Conservation (phyloP, 257 asterid genomes). For the Petunia secreta region DNA sequence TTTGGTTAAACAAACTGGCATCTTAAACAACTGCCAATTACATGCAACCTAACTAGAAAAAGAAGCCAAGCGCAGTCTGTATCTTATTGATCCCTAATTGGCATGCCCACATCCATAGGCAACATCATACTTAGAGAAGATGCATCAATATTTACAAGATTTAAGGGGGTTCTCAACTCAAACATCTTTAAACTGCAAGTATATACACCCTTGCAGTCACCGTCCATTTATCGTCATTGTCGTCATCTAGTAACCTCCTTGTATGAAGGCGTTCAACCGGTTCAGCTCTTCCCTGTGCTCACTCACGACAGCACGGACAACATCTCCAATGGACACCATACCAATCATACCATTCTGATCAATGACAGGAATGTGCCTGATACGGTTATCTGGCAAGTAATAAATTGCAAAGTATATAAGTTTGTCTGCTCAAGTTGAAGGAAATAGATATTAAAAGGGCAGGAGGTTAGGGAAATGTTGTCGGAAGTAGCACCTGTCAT, state of each 20-base stretch:
- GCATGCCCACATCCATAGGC: constrained; percentile 15
- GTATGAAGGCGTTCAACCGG: constrained; percentile 82
- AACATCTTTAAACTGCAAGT: background rate
- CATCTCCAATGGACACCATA: constrained; percentile 96
- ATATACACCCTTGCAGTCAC: constrained; percentile 1
- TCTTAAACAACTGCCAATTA: background rate
- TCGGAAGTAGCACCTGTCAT: constrained; percentile 66
- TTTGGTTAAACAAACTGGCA: background rate
- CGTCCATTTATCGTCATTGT: constrained; percentile 36
- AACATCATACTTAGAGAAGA: constrained; percentile 13
- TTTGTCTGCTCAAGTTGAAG: background rate
- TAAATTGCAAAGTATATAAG: background rate
- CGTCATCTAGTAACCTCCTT: constrained; percentile 80
- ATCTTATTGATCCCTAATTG: constrained; percentile 23
- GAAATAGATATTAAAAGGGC: background rate
- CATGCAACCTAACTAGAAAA: background rate
- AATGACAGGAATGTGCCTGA: constrained; percentile 96
- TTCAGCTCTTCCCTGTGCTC: constrained; percentile 84
- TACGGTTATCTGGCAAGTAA: constrained; percentile 71
- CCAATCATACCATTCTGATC: constrained; percentile 72
- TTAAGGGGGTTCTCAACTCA: constrained; percentile 25
- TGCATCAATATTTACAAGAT: constrained; percentile 42
- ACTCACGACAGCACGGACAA: constrained; percentile 90
- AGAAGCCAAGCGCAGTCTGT: background rate
- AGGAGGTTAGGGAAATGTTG: background rate